phyloP scores from a whole-genome alignment of 2,329 filamentous ascomycete species.

The Penicillium palitans region DNA sequence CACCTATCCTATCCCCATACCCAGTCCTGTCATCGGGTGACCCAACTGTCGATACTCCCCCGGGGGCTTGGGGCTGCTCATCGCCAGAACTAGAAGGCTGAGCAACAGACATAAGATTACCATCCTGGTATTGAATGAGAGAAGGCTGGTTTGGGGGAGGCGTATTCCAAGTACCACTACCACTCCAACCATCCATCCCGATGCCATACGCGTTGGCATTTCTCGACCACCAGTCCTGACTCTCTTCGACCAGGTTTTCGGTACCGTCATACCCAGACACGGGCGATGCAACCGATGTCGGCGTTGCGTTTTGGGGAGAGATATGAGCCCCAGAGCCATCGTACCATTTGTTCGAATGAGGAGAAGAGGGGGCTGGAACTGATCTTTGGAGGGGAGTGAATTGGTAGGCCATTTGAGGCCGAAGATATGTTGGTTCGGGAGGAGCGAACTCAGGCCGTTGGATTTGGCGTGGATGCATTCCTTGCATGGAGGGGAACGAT shows the following conservation, averaged over 20 bases:
- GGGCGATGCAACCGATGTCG: constrained; percentile 35
- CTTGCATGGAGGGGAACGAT: constrained; percentile 23
- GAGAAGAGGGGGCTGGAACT: constrained; percentile 17
- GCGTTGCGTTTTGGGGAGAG: constrained; percentile 22
- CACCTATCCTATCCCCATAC: constrained; percentile 17
- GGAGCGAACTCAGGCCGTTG: constrained; percentile 25
- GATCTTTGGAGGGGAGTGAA: constrained; percentile 14
- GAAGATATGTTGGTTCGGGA: constrained; percentile 38
- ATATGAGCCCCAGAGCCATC: constrained; percentile 10
- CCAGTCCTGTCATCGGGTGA: constrained; percentile 1
- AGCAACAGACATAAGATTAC: constrained; percentile 3
- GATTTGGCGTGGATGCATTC: constrained; percentile 21
- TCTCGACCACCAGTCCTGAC: constrained; percentile 64
- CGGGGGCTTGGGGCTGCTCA: constrained; percentile 2
- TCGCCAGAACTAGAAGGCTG: neutral
- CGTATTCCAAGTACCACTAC: constrained; percentile 31
- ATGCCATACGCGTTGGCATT: constrained; percentile 62
- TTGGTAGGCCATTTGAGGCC: constrained; percentile 26
- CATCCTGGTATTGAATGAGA: constrained; percentile 12
- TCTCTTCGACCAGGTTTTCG: constrained; percentile 62
- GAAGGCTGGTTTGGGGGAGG: constrained; percentile 17
- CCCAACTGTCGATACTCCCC: constrained; percentile 2
- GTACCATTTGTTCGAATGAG: constrained; percentile 36
- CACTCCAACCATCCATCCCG: constrained; percentile 63
- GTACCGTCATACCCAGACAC: constrained; percentile 60